A percentile compares a stretch with the other conserved stretches of the same genome.
Evolutionary conservation across 208 protist species (phyloP).

Genomic region (Trypanosoma grayi): DNA sequence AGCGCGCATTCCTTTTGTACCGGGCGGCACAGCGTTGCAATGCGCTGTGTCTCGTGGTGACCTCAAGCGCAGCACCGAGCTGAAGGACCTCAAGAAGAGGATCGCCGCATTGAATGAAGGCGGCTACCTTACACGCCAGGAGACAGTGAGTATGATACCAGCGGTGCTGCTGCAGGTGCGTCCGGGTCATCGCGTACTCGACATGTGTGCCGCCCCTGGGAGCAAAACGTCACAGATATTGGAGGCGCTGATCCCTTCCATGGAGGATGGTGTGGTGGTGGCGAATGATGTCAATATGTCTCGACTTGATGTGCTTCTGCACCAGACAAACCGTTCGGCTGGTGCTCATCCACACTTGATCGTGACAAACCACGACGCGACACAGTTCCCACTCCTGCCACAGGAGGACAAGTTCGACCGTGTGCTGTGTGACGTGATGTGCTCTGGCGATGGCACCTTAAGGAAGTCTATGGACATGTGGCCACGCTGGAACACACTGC

Average conservation of each 20-base stretch:
- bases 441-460: slow-evolving; percentile 94
- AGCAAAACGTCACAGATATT: slow-evolving; percentile 91
- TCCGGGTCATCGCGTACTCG: slow-evolving; percentile 76
- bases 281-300: slow-evolving; percentile 90
- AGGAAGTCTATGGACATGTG: slow-evolving; percentile 94
- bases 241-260: slow-evolving; percentile 50
- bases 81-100: slow-evolving; percentile 65
- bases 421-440: slow-evolving; percentile 95
- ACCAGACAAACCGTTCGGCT: slow-evolving; percentile 70
- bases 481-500: slow-evolving; percentile 84
- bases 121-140: slow-evolving; percentile 92
- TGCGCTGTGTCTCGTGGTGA: slow-evolving; percentile 73
- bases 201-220: slow-evolving; percentile 88
- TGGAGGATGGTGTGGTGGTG: slow-evolving; percentile 72
- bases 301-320: slow-evolving; percentile 79
- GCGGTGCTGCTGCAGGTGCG: slow-evolving; percentile 74
- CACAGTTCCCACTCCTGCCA: slow-evolving; percentile 68
- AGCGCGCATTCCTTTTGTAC: slow-evolving; percentile 54
- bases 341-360: slow-evolving; percentile 77
- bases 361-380: slow-evolving; percentile 88
- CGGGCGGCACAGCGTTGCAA: slow-evolving; percentile 58
- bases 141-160: slow-evolving; percentile 90
- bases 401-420: slow-evolving; percentile 78
- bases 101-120: slow-evolving; percentile 83
- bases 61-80: slow-evolving; percentile 67